Conservation (phyloP, 257 asterid species). For the Capsicum chinense region DNA sequence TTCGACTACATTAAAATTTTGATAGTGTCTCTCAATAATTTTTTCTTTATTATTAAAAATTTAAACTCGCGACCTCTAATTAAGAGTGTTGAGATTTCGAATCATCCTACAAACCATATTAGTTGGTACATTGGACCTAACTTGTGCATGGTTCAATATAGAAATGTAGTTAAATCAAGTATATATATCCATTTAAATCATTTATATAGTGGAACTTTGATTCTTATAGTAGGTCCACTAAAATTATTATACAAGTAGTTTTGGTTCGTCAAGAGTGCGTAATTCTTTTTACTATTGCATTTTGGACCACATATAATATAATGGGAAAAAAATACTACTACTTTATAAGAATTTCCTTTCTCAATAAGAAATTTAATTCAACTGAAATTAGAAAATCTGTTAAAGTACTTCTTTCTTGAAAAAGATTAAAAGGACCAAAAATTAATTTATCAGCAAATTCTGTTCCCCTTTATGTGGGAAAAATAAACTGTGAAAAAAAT, state of each 20-base stretch:
- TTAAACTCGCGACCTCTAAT: too few species aligned
- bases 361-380: neutral
- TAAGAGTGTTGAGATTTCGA: too few species aligned
- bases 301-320: constrained; percentile 15
- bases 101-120: too few species aligned
- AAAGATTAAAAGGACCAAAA: neutral
- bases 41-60: too few species aligned
- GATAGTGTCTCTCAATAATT: too few species aligned
- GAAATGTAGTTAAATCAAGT: neutral
- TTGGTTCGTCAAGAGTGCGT: neutral
- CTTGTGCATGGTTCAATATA: neutral
- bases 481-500: neutral
- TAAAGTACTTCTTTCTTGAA: neutral
- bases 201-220: neutral
- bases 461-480: constrained; percentile 27
- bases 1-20: too few species aligned
- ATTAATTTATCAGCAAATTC: neutral
- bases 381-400: constrained; percentile 6
- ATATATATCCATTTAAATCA: neutral
- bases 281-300: constrained; percentile 1
- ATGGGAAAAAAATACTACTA: neutral
- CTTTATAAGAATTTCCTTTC: constrained; percentile 1
- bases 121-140: neutral
- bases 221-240: neutral
- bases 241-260: neutral